Percentiles rank a stretch among this genome's conserved stretches.
Evolutionary conservation across 2,329 filamentous ascomycete species (phyloP).

Genomic region (Penicillium hordei): DNA sequence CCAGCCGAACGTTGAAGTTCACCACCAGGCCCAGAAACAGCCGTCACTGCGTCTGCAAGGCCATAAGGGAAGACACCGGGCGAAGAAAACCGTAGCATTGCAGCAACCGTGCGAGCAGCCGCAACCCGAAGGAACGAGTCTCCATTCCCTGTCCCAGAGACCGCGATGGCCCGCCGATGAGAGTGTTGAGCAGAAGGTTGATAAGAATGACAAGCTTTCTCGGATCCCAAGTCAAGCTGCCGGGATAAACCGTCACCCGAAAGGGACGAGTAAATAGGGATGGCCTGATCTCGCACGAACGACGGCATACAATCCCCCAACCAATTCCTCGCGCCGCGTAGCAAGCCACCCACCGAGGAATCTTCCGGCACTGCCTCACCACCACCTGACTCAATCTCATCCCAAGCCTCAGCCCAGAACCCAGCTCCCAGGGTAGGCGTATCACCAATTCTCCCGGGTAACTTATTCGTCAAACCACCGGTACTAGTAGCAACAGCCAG

Average conservation of each 20-base stretch:
- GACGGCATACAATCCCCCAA: conserved; percentile 20
- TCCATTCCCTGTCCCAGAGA: conserved; percentile 83
- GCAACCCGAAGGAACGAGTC: conserved; percentile 77
- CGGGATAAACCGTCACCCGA: not conserved
- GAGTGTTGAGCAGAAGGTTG: not conserved
- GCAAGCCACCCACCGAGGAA: not conserved
- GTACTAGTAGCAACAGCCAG: conserved; percentile 67
- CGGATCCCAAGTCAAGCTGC: conserved; percentile 1
- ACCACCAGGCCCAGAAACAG: conserved; percentile 68
- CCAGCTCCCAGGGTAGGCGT: conserved; percentile 81
- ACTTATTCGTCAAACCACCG: conserved; percentile 84
- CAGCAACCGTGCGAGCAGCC: conserved; percentile 69
- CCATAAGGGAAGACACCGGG: conserved; percentile 39
- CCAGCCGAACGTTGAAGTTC: conserved; percentile 74
- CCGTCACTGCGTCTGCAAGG: conserved; percentile 59
- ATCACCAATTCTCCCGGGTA: conserved; percentile 80
- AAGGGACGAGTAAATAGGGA: conserved; percentile 6
- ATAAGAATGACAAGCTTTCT: conserved; percentile 6
- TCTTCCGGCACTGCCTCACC: not conserved
- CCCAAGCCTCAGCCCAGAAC: conserved; percentile 88
- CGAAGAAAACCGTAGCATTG: conserved; percentile 65
- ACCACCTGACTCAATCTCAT: conserved; percentile 24
- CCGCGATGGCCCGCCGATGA: conserved; percentile 49
- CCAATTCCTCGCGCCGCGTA: conserved; percentile 7
- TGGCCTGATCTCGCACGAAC: not conserved